A percentile compares a stretch with the other conserved stretches of the same genome.
Evolutionary conservation across 306 rosid genomes (phyloP).

Genomic region (Mucuna pruriens): DNA sequence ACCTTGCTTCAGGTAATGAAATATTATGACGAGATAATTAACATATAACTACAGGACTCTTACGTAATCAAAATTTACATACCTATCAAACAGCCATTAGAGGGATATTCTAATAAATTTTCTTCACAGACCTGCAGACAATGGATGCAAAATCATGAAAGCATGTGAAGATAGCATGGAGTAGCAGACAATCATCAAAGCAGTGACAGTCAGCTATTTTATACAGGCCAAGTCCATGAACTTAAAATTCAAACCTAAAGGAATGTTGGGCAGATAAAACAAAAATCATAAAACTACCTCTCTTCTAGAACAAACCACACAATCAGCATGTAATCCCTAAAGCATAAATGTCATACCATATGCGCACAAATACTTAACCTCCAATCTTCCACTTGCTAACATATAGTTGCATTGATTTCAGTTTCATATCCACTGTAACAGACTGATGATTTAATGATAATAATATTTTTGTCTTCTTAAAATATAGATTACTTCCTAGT

Average conservation of each 20-base stretch:
- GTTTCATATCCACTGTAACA: conserved; percentile 18
- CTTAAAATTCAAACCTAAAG: conserved; percentile 21
- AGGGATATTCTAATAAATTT: conserved; percentile 34
- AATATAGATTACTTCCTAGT: not conserved
- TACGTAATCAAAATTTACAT: conserved; percentile 35
- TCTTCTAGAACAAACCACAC: not conserved
- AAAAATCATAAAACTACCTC: not conserved
- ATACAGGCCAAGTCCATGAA: conserved; percentile 31
- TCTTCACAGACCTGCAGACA: conserved; percentile 56
- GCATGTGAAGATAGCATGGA: conserved; percentile 24
- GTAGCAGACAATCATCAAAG: conserved; percentile 42
- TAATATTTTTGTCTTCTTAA: not conserved
- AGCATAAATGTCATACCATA: not conserved
- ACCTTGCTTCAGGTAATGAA: conserved; percentile 31
- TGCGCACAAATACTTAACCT: conserved; percentile 5
- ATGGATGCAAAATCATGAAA: conserved; percentile 48
- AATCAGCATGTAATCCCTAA: not conserved
- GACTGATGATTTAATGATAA: not conserved
- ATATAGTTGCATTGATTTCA: conserved; percentile 9
- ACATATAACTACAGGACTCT: conserved; percentile 23
- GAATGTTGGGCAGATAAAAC: conserved; percentile 4
- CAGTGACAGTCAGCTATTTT: conserved; percentile 35
- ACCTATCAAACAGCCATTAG: conserved; percentile 41
- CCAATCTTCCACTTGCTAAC: conserved; percentile 20
- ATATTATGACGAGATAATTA: not conserved